Percentiles rank a stretch among this genome's conserved stretches.
Conservation (phyloP, 129 eudicot genomes). For the Ambrosia trifida region DNA sequence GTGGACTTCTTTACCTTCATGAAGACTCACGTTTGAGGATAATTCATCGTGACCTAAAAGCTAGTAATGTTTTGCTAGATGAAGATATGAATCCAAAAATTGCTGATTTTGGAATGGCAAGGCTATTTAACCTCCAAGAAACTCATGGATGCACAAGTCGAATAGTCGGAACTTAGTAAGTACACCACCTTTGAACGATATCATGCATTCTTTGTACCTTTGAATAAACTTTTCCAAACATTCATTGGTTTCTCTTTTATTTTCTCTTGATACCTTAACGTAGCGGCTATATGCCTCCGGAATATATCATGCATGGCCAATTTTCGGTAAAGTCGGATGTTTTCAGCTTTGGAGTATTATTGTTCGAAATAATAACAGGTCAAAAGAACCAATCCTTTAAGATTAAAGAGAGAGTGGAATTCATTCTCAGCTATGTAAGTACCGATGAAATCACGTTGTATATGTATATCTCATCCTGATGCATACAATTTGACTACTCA, state of each 20-base stretch:
- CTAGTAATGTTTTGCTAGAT: slow-evolving; percentile 47
- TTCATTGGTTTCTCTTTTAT: too few species aligned
- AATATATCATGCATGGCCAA: slow-evolving; percentile 25
- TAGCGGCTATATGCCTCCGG: slow-evolving; percentile 24
- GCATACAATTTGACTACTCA: not conserved
- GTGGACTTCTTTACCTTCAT: slow-evolving; percentile 24
- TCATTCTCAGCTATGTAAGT: slow-evolving; percentile 20
- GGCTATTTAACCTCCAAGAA: slow-evolving; percentile 39
- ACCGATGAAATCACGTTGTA: too few species aligned
- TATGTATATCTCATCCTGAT: too few species aligned
- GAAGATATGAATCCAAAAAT: slow-evolving; percentile 46
- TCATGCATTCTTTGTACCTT: too few species aligned
- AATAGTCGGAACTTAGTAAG: slow-evolving; percentile 47
- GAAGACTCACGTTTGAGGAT: slow-evolving; percentile 41
- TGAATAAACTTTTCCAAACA: too few species aligned
- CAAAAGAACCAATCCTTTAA: not conserved
- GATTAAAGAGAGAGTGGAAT: not conserved
- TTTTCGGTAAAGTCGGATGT: slow-evolving; percentile 29
- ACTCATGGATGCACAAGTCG: slow-evolving; percentile 19
- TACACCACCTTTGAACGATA: too few species aligned
- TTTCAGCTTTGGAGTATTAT: not conserved
- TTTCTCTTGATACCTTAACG: too few species aligned
- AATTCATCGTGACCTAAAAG: slow-evolving; percentile 46
- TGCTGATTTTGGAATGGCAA: slow-evolving; percentile 48
- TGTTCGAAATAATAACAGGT: slow-evolving; percentile 31